phyloP scores from a whole-genome alignment of 179 eudicot species.

The Spergularia azorica region DNA sequence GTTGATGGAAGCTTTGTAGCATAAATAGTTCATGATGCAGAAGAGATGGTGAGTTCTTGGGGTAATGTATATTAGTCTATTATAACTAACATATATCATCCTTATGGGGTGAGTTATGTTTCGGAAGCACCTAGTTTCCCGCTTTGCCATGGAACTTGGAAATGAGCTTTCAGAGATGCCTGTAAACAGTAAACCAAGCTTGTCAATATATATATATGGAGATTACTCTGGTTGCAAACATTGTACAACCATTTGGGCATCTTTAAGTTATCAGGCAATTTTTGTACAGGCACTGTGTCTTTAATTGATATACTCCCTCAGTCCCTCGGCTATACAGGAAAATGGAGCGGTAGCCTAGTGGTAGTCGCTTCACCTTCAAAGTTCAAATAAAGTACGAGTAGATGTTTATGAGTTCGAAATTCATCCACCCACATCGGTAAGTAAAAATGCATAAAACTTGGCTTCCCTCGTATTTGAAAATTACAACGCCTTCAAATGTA shows the following conservation, averaged over 20 bases:
- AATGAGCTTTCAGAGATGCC: constrained; percentile 27
- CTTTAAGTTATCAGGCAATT: background rate
- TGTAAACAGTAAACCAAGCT: constrained; percentile 21
- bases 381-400: too few relatives aligned
- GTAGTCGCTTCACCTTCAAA: too few relatives aligned
- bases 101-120: constrained; percentile 13
- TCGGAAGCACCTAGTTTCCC: constrained; percentile 21
- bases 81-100: constrained; percentile 28
- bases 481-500: too few relatives aligned
- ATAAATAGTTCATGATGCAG: constrained; percentile 43
- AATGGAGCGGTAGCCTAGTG: too few relatives aligned
- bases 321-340: too few relatives aligned
- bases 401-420: too few relatives aligned
- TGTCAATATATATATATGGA: constrained; percentile 23
- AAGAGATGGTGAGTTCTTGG: constrained; percentile 31
- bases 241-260: constrained; percentile 2
- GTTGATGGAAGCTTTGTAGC: constrained; percentile 34
- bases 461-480: too few relatives aligned
- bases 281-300: too few relatives aligned
- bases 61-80: constrained; percentile 26
- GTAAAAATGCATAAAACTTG: too few relatives aligned
- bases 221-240: constrained; percentile 15
- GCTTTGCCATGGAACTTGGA: constrained; percentile 13
- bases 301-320: too few relatives aligned
- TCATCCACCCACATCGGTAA: too few relatives aligned